Conservation (phyloP, 306 rosid genomes). For the Vigna hirtella region DNA sequence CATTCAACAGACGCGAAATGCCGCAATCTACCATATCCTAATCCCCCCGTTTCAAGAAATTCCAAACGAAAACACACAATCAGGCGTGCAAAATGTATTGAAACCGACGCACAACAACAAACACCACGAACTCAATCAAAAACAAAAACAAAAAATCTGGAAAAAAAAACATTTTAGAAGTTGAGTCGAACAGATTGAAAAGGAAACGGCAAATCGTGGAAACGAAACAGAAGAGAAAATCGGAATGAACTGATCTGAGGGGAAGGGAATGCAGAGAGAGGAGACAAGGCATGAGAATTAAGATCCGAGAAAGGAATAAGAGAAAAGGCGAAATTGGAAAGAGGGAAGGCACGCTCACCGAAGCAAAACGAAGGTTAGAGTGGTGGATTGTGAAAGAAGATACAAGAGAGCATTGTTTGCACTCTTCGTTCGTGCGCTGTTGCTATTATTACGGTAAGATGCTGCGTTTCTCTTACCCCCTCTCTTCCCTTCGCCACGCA, state of each 20-base stretch:
- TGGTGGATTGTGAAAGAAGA: conserved; percentile 8
- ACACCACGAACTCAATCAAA: background rate
- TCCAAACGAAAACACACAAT: background rate
- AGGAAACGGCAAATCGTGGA: background rate
- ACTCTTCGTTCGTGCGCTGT: background rate
- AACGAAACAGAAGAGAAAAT: background rate
- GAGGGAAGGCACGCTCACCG: background rate
- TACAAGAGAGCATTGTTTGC: background rate
- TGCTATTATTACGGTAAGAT: conserved; percentile 4
- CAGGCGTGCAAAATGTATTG: background rate
- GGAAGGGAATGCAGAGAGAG: background rate
- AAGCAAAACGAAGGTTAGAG: background rate
- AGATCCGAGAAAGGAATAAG: background rate
- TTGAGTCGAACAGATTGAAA: background rate
- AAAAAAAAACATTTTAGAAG: conserved; percentile 7
- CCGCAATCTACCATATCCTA: background rate
- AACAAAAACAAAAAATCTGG: background rate
- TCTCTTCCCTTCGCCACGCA: background rate
- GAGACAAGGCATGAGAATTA: background rate
- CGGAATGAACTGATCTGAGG: background rate
- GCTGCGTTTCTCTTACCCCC: background rate
- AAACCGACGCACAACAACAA: background rate
- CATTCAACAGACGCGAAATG: background rate
- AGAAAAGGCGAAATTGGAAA: background rate
- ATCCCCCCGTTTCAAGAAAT: background rate